These are phyloP conservation scores for Podila clonocystis DNA, from an alignment of 192 early-diverging fungal genomes.

Conservation along the genomic window DNA sequence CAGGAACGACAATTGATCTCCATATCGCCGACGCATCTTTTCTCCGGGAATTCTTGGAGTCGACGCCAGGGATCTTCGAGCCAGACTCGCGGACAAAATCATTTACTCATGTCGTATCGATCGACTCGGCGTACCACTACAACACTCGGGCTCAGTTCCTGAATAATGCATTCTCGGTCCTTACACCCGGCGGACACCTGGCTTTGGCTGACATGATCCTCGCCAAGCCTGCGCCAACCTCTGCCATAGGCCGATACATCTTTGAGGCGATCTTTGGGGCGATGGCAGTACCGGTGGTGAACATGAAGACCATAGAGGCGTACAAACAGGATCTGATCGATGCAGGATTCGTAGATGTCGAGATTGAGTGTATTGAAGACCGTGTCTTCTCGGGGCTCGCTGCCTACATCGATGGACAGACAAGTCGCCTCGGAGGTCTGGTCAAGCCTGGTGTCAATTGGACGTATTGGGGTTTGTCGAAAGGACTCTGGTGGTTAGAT, in stretches of 20 bases:
- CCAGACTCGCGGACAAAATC: background rate
- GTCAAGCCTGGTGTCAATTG: constrained; percentile 43
- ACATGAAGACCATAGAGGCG: constrained; percentile 48
- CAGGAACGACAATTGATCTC: constrained; percentile 35
- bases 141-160: constrained; percentile 55
- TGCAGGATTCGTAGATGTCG: constrained; percentile 53
- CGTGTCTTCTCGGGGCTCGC: constrained; percentile 58
- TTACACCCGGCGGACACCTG: constrained; percentile 15
- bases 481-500: background rate
- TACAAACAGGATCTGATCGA: constrained; percentile 50
- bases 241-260: constrained; percentile 11
- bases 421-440: constrained; percentile 27
- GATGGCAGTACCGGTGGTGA: constrained; percentile 48
- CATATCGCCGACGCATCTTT: constrained; percentile 45
- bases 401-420: constrained; percentile 26
- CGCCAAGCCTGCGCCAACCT: constrained; percentile 25
- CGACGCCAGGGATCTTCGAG: constrained; percentile 13
- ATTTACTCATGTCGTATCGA: constrained; percentile 55
- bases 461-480: constrained; percentile 22
- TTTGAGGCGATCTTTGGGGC: constrained; percentile 32
- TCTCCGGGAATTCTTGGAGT: constrained; percentile 24
- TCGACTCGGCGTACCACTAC: constrained; percentile 63
- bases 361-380: constrained; percentile 44
- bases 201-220: constrained; percentile 56
- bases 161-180: constrained; percentile 10